Evolutionary conservation across 2,329 filamentous ascomycete species (phyloP), one percentile per base, ranked within the genome.

Genomic region (Pyrenochaeta sp.): DNA sequence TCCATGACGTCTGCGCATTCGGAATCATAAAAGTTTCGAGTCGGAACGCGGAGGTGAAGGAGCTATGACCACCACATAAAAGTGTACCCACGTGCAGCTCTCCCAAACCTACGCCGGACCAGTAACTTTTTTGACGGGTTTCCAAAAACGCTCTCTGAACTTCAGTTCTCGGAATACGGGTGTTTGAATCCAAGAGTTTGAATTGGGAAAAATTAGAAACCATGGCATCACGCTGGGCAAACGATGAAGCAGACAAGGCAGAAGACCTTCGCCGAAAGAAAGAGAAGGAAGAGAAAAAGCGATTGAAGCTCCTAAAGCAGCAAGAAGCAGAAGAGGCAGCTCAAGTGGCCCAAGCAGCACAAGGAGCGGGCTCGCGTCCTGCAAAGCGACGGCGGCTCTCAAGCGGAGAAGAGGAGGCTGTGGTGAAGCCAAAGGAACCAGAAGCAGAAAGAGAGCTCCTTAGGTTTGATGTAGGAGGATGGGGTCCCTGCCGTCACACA

Each of bases 201-300:
- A 27, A 5, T 27, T 5, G 21, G 20, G 10, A 41, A 54, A 57
- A 43, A 55, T 45, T 47, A 40, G 29, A 41, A 45, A 53, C 80
- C 68, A 83, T 82, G 71, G 74, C 86, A 72, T 97, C 94, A 45
- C 87, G 94, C 76, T 99, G 95, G 95, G 91, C 90, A 61, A 86
- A 92, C 69, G 87, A 90, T 40, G 90, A 91, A 65, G 91, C 92
- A 64, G 92, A 97, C 73, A 86, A 87, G 18, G 90, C 86, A 37
- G 82, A 89, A 36, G 88, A 91, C 54, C 87, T 87, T 17, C 86
- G 87, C 69, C 83, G 87, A 49, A 94, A 90, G 76, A 85, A 82
- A 58, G 91, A 95, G 73, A 97, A 94, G 78, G 92, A 96, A 77
- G 90, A 92, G 68, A 96, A 95, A 82, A 92, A 90, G 77, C 88